Evolutionary conservation across 768 basidiomycete species (phyloP), one percentile per base, ranked within the genome.

Genomic region (Hortiboletus campestris): DNA sequence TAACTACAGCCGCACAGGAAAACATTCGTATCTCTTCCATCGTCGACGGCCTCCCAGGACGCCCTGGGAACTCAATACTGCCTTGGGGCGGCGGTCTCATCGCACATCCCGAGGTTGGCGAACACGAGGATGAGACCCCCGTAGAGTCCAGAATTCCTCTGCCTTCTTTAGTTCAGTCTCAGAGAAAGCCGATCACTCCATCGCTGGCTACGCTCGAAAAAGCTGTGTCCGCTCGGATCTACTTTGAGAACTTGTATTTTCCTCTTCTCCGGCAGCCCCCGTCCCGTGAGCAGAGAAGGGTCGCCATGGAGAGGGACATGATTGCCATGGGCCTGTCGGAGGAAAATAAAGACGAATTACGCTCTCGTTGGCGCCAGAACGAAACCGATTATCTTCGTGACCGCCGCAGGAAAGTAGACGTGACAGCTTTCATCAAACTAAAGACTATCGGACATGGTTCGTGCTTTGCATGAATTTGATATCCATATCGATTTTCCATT

Each of bases 401-500:
- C 62, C 79, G 84, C 55, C 80, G 95, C 64, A 80, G 80, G 47
- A 91, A 89, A 73, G 88, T 98, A 22, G 87, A 90, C 64, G 86
- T 84, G 46, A 89, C 84, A 63, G 89, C 88, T 29, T 98, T 98
- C 73, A 79, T 84, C 63, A 89, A 89, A 72, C 80, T 98, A 59
- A 91, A 96, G 79, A 93, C 91, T 46, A 95, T 97, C 67, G 94
- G 95, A 35, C 93, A 97, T 71, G 94, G 94, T 92, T 63, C 62
- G 72, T 62, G 38, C 32, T 46, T 60, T 67, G 59, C 55, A 63
- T 53, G 51, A 66, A 64, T 64, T 63, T 62, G 57, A 71, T 65
- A 58, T 55, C n/a, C 12, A 45, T 42, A 14, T 63, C 61, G 53
- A 60, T 62, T 59, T 56, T 59, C 39, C 50, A 45, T 62, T 62